A percentile compares a stretch with the other conserved stretches of the same genome.
These are phyloP conservation scores for Tilletia caries DNA, from an alignment of 1,284 basidiomycete genomes.

Conservation along the genomic window DNA sequence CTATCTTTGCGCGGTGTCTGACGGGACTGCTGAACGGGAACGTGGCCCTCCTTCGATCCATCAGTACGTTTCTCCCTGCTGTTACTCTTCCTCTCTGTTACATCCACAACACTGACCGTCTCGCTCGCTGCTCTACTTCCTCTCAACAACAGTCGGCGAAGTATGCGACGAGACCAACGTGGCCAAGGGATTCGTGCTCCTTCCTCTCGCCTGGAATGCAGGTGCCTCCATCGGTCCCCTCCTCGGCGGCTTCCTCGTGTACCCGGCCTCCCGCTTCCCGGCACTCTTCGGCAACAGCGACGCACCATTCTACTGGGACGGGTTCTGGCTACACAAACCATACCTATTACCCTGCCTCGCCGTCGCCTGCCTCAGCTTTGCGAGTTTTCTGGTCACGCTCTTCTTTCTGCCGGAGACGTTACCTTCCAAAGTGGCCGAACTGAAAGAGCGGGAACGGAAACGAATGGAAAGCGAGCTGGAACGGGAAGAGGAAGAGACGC, in stretches of 20 bases:
- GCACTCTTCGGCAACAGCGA: constrained; percentile 24
- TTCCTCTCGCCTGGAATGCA: constrained; percentile 37
- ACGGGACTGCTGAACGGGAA: constrained; percentile 44
- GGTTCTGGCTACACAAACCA: constrained; percentile 34
- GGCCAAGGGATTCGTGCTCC: constrained; percentile 38
- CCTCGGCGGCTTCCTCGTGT: constrained; percentile 47
- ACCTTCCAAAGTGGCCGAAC: constrained; percentile 30
- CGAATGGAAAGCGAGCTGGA: neutral
- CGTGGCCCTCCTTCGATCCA: constrained; percentile 32
- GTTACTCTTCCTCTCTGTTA: neutral
- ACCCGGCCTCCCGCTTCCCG: constrained; percentile 46
- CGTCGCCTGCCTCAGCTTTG: constrained; percentile 45
- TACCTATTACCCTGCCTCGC: constrained; percentile 55
- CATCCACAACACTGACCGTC: neutral
- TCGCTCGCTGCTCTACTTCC: neutral
- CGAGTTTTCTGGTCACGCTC: constrained; percentile 43
- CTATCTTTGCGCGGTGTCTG: constrained; percentile 46
- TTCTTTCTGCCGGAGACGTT: constrained; percentile 53
- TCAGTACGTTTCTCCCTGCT: neutral
- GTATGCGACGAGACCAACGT: constrained; percentile 41
- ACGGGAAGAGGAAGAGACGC: neutral
- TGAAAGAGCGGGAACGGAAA: constrained; percentile 20
- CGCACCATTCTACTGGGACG: constrained; percentile 7
- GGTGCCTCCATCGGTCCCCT: constrained; percentile 34
- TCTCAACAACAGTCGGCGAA: constrained; percentile 27